A percentile compares a stretch with the other conserved stretches of the same genome.
These are phyloP conservation scores for Veloboletus limbatus DNA, from an alignment of 1,284 basidiomycete species.

Conservation along the genomic window DNA sequence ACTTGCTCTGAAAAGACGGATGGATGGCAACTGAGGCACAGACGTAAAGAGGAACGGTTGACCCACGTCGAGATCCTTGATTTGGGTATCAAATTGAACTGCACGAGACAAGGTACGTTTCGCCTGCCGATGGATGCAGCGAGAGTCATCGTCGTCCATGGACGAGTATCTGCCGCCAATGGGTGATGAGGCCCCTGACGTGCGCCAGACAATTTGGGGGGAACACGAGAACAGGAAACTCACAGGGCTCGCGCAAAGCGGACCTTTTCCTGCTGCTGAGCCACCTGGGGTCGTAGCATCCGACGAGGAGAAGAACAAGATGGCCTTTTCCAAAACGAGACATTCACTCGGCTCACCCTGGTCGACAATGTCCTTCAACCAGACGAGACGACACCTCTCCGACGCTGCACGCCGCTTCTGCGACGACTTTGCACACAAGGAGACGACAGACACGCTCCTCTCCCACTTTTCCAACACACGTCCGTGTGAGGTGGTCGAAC, in stretches of 20 bases:
- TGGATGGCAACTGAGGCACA: background rate
- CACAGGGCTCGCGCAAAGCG: conserved; percentile 9
- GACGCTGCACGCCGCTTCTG: conserved; percentile 50
- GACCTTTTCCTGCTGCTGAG: conserved; percentile 1
- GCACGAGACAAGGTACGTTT: conserved; percentile 51
- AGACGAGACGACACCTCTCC: conserved; percentile 34
- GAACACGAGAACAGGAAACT: conserved; percentile 14
- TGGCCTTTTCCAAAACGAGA: no score
- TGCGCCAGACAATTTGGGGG: no score
- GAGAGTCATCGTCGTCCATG: conserved; percentile 8
- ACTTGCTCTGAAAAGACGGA: conserved; percentile 46
- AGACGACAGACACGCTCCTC: conserved; percentile 42
- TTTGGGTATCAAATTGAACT: conserved; percentile 54
- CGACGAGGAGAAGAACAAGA: no score
- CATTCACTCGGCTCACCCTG: no score
- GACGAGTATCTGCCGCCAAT: conserved; percentile 8
- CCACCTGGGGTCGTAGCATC: no score
- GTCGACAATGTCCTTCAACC: background rate
- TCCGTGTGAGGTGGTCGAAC: conserved; percentile 47
- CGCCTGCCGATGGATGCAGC: conserved; percentile 41
- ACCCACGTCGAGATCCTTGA: conserved; percentile 68
- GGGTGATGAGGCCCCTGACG: no score
- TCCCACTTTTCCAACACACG: conserved; percentile 50
- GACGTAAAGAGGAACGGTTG: background rate
- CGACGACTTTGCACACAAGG: conserved; percentile 47